These are phyloP conservation scores for Pleurotus tuoliensis DNA, from an alignment of 768 basidiomycete genomes.

Conservation along the genomic window DNA sequence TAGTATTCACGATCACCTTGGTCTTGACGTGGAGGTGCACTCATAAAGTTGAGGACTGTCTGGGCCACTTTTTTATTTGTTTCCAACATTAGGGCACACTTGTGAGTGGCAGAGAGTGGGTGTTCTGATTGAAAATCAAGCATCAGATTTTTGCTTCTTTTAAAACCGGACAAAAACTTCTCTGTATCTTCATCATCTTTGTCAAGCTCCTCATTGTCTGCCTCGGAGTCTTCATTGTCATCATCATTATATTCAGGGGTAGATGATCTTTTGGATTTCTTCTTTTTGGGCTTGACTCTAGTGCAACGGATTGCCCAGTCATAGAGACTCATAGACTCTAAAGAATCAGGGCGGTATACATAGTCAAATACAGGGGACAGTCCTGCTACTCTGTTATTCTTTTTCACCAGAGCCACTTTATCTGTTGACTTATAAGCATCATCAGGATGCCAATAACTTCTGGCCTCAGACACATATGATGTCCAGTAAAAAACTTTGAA, in stretches of 20 bases:
- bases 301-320: conserved; percentile 12
- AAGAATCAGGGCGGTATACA: not conserved
- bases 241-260: not conserved
- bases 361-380: conserved; percentile 17
- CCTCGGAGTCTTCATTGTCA: not conserved
- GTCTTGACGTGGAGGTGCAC: conserved; percentile 26
- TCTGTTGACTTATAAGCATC: conserved; percentile 10
- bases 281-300: not conserved
- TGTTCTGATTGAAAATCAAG: conserved; percentile 3
- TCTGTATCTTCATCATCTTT: not conserved
- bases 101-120: conserved; percentile 10
- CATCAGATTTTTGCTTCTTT: not conserved
- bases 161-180: not conserved
- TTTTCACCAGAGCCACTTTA: conserved; percentile 17
- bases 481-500: conserved; percentile 9
- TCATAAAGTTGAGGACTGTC: conserved; percentile 25
- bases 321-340: conserved; percentile 13
- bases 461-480: conserved; percentile 14
- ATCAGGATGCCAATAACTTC: conserved; percentile 8
- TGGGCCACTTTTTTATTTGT: not conserved
- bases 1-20: conserved; percentile 30
- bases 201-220: not conserved
- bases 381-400: conserved; percentile 13
- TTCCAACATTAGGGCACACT: not conserved
- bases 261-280: not conserved